phyloP scores from a whole-genome alignment of 129 eudicot species.

The Centella asiatica region DNA sequence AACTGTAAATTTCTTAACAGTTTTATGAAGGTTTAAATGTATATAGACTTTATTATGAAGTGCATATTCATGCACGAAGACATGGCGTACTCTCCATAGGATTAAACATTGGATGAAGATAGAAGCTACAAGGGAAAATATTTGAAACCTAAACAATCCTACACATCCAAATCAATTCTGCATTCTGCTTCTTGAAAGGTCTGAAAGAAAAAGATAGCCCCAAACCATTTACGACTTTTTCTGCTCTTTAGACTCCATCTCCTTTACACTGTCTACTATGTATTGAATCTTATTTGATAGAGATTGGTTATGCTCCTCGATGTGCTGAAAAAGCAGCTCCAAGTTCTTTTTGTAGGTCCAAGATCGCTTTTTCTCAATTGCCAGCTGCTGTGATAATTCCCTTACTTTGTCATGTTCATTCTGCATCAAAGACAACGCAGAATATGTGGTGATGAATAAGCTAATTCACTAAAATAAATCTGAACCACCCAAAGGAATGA shows the following conservation, averaged over 20 bases:
- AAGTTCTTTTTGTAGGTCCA: conserved; percentile 81
- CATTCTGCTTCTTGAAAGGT: neutral
- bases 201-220: neutral
- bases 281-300: conserved; percentile 65
- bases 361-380: conserved; percentile 70
- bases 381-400: conserved; percentile 89
- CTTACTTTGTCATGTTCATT: conserved; percentile 88
- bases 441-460: too few species aligned
- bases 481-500: too few species aligned
- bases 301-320: conserved; percentile 79
- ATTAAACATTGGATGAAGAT: too few species aligned
- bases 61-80: too few species aligned
- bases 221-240: conserved; percentile 31
- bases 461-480: too few species aligned
- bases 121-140: neutral
- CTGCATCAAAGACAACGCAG: conserved; percentile 19
- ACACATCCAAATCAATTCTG: neutral
- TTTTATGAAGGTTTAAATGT: too few species aligned
- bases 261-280: conserved; percentile 62
- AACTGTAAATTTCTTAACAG: too few species aligned
- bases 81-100: too few species aligned
- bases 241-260: conserved; percentile 55
- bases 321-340: conserved; percentile 79
- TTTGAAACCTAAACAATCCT: neutral
- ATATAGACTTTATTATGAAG: too few species aligned